Evolutionary conservation across 352 stramenopile genomes (phyloP), one percentile per base, ranked within the genome.

Genomic region (Globisporangium paroecandrum): DNA sequence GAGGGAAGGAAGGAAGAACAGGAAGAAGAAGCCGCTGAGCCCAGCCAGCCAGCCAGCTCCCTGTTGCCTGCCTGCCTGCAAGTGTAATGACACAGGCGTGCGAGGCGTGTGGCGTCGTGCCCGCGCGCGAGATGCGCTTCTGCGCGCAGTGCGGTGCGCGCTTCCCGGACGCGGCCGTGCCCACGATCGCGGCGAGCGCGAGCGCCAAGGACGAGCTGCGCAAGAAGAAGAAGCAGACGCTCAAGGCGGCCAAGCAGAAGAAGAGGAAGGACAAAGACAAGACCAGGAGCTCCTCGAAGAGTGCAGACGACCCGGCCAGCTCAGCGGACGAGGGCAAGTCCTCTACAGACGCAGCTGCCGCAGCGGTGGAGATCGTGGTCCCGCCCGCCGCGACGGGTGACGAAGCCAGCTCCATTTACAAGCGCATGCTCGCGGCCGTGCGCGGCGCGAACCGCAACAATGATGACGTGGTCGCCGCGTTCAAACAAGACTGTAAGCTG

Each of bases 401-500:
- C 46, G 85, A 95, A 64, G 87, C 87, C 6, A 81, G 81, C 10
- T 51, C 77, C 18, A 92, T 95, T 61, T 95, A 95, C 77, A 93
- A 89, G 69, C 75, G 82, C 32, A 89, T 95, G 77, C 71, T 95
- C 24, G 85, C 85, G 36, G 83, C 83, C 4, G 87, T 95, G 58
- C 82, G 83, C 49, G 85, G 84, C 34, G 84, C 85, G 25, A 91
- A 94, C 69, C 77, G 72, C 32, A 78, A 87, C 69, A 87, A 91
- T 60, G 76, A 93, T 64, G 83, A 93, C 55, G 80, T 89, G 5
- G 78, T 91, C 3, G 64, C 73, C 2, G 83, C 80, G 22, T 95
- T 95, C 72, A 93, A 93, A 74, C 64, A 73, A 15, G 87, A 93
- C 74, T 95, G 87, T 71, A 93, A 92, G 71, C 73, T 73, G 32